phyloP scores from a whole-genome alignment of 305 asterid genomes.

The Fraxinus ornus region DNA sequence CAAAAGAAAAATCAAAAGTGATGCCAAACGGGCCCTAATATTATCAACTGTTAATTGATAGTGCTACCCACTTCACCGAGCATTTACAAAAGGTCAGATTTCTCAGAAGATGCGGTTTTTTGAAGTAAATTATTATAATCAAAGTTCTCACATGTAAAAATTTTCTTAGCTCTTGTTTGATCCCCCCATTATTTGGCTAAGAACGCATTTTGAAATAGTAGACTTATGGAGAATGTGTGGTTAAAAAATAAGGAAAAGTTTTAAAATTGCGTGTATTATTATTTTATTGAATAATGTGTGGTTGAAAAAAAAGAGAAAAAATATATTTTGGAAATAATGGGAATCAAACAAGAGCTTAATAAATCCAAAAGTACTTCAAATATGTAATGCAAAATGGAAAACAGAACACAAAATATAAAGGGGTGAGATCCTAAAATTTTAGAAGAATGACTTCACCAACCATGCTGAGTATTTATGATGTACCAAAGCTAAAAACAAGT shows the following conservation, averaged over 20 bases:
- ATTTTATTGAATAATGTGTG: no score
- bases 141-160: neutral
- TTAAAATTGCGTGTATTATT: no score
- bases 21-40: neutral
- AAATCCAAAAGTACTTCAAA: slow-evolving; percentile 10
- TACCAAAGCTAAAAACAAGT: neutral
- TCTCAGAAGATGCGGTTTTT: neutral
- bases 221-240: no score
- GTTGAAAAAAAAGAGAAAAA: no score
- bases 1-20: no score
- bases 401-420: neutral
- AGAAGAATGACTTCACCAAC: neutral
- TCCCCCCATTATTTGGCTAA: no score
- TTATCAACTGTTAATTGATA: neutral
- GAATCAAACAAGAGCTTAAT: no score
- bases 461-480: neutral
- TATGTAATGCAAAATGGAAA: neutral
- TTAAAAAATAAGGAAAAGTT: no score
- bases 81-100: neutral
- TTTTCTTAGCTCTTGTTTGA: neutral
- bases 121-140: slow-evolving; percentile 1
- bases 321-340: no score
- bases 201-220: no score
- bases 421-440: neutral
- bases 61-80: neutral